Conservation (phyloP, 2,329 filamentous ascomycete genomes). For the Alternaria longipes region DNA sequence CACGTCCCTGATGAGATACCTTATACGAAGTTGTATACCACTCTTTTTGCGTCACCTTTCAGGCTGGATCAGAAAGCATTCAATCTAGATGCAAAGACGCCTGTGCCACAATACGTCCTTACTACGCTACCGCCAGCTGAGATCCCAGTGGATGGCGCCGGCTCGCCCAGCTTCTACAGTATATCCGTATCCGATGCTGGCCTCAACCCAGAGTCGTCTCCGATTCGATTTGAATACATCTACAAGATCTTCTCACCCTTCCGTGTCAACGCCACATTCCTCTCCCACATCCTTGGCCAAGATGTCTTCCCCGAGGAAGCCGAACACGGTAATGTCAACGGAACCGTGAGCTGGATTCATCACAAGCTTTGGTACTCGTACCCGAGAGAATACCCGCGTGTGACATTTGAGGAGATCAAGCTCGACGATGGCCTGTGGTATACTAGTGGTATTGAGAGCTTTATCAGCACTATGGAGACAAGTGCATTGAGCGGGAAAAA, state of each 20-base stretch:
- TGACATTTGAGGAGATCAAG: slow-evolving; percentile 84
- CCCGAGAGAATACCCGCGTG: slow-evolving; percentile 81
- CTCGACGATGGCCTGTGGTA: slow-evolving; percentile 73
- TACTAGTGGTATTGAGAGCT: slow-evolving; percentile 80
- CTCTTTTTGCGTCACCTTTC: slow-evolving; percentile 81
- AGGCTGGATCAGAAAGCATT: slow-evolving; percentile 78
- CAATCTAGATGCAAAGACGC: slow-evolving; percentile 65
- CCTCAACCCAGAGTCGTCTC: slow-evolving; percentile 62
- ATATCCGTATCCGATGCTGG: slow-evolving; percentile 76
- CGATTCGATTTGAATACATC: slow-evolving; percentile 60
- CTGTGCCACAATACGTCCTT: slow-evolving; percentile 77
- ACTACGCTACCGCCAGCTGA: slow-evolving; percentile 78
- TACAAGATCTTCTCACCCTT: slow-evolving; percentile 74
- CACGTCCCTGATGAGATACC: slow-evolving; percentile 78
- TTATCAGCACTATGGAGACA: slow-evolving; percentile 98
- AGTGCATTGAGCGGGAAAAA: slow-evolving; percentile 91
- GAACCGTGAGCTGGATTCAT: slow-evolving; percentile 44
- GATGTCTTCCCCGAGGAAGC: slow-evolving; percentile 42
- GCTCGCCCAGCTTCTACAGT: slow-evolving; percentile 83
- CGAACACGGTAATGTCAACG: slow-evolving; percentile 43
- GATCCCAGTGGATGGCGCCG: slow-evolving; percentile 60
- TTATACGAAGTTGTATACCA: slow-evolving; percentile 88
- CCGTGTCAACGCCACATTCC: slow-evolving; percentile 57
- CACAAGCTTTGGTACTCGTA: slow-evolving; percentile 80
- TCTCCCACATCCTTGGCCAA: slow-evolving; percentile 59